Evolutionary conservation across 2,329 filamentous ascomycete species (phyloP).

Genomic region (Endoconidiophora laricicola): DNA sequence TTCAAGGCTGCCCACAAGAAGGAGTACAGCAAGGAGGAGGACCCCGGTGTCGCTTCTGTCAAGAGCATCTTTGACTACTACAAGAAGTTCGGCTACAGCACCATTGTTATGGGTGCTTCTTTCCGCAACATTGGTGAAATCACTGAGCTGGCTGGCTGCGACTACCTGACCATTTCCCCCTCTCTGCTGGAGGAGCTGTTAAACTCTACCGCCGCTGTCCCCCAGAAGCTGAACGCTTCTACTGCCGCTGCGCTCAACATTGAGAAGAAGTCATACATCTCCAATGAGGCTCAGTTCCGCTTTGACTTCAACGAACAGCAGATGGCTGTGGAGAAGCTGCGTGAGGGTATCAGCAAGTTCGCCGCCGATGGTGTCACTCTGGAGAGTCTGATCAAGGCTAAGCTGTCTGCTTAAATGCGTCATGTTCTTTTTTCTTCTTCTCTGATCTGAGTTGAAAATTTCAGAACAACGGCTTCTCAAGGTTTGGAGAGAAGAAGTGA

Average conservation of each 20-base stretch:
- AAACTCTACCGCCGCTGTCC: conserved; percentile 66
- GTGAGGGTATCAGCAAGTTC: conserved; percentile 98
- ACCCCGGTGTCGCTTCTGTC: conserved; percentile 92
- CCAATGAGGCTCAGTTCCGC: conserved; percentile 78
- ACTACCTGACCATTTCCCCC: conserved; percentile 79
- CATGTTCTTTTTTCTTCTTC: background rate
- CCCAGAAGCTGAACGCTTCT: conserved; percentile 77
- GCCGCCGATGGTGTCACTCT: conserved; percentile 88
- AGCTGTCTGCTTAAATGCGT: conserved; percentile 41
- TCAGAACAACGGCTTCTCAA: background rate
- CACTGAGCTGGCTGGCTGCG: conserved; percentile 92
- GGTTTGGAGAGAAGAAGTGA: background rate
- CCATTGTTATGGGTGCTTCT: conserved; percentile 98
- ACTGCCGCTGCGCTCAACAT: conserved; percentile 53
- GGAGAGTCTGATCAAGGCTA: conserved; percentile 79
- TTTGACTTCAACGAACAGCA: conserved; percentile 99
- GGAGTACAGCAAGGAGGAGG: conserved; percentile 75
- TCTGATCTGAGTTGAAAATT: background rate
- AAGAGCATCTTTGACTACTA: conserved; percentile 98
- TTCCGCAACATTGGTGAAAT: conserved; percentile 96
- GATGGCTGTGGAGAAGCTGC: conserved; percentile 98
- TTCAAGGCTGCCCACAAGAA: conserved; percentile 94
- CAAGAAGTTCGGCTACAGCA: conserved; percentile 99
- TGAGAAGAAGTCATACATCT: conserved; percentile 79
- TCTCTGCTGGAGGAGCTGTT: conserved; percentile 75